Evolutionary conservation across 2,329 filamentous ascomycete species (phyloP).

Genomic region (Fusarium sp.): DNA sequence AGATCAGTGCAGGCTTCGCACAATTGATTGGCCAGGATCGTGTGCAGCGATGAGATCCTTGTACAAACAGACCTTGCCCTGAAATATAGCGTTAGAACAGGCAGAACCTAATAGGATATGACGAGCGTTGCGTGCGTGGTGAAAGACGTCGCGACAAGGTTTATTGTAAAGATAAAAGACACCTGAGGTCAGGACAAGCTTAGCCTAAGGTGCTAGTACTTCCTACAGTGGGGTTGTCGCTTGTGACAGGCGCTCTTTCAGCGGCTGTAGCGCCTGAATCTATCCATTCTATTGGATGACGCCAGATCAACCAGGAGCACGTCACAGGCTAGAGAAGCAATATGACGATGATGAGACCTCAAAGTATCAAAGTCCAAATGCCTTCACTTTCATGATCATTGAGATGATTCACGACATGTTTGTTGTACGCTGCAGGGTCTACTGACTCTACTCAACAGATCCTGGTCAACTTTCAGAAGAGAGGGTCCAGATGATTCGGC

Average conservation of each 20-base stretch:
- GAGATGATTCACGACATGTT: background rate
- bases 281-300: slow-evolving; percentile 6
- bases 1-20: background rate
- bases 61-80: background rate
- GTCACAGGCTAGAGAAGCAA: background rate
- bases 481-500: background rate
- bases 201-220: background rate
- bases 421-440: background rate
- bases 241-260: slow-evolving; percentile 3
- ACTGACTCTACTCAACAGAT: background rate
- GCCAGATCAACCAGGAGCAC: slow-evolving; percentile 16
- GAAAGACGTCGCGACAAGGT: background rate
- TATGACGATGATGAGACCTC: background rate
- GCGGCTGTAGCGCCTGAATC: background rate
- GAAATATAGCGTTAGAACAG: background rate
- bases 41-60: background rate
- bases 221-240: slow-evolving; percentile 8
- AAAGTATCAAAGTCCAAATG: background rate
- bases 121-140: background rate
- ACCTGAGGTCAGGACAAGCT: slow-evolving; percentile 19
- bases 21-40: background rate
- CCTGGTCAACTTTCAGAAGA: background rate
- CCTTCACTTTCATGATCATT: background rate
- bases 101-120: background rate
- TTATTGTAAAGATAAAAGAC: slow-evolving; percentile 2